phyloP scores from a whole-genome alignment of 352 stramenopile species.

The Thalassiosira allenii region DNA sequence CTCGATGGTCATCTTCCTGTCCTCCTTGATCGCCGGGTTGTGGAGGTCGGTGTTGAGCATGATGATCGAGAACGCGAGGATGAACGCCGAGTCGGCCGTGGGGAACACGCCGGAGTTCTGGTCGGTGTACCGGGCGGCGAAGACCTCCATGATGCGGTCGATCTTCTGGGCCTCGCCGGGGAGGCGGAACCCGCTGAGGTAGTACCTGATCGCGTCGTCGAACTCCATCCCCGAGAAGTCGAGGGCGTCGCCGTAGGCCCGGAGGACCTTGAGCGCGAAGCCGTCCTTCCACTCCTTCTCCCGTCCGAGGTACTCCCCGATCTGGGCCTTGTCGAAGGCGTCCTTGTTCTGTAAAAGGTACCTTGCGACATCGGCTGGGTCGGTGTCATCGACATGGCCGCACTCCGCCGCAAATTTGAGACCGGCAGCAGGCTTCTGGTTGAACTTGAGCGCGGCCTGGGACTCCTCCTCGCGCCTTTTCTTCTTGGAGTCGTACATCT shows the following conservation, averaged over 20 bases:
- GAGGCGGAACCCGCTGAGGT: conserved; percentile 97
- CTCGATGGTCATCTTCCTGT: conserved; percentile 97
- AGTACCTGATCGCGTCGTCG: conserved; percentile 91
- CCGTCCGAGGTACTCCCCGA: conserved; percentile 98
- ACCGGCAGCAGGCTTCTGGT: conserved; percentile 92
- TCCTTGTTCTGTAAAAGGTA: conserved; percentile 93
- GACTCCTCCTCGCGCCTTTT: conserved; percentile 95
- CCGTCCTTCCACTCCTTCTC: conserved; percentile 94
- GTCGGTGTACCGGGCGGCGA: conserved; percentile 97
- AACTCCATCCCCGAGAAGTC: conserved; percentile 93
- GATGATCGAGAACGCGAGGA: conserved; percentile 97
- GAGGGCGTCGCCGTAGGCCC: conserved; percentile 96
- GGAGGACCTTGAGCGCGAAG: conserved; percentile 89
- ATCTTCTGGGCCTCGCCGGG: conserved; percentile 99
- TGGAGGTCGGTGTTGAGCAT: conserved; percentile 99
- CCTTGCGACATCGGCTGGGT: conserved; percentile 92
- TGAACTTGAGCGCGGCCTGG: conserved; percentile 98
- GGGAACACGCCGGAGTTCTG: conserved; percentile 90
- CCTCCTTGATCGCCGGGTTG: conserved; percentile 95
- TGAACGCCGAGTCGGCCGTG: conserved; percentile 88
- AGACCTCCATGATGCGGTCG: conserved; percentile 96
- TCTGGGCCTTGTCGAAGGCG: conserved; percentile 95
- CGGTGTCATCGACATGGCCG: conserved; percentile 91
- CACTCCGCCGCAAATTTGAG: conserved; percentile 90
- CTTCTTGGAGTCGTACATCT: conserved; percentile 98